Evolutionary conservation across 805 yeast species (phyloP), one percentile per base, ranked within the genome.

Genomic region (Teunomyces stri): DNA sequence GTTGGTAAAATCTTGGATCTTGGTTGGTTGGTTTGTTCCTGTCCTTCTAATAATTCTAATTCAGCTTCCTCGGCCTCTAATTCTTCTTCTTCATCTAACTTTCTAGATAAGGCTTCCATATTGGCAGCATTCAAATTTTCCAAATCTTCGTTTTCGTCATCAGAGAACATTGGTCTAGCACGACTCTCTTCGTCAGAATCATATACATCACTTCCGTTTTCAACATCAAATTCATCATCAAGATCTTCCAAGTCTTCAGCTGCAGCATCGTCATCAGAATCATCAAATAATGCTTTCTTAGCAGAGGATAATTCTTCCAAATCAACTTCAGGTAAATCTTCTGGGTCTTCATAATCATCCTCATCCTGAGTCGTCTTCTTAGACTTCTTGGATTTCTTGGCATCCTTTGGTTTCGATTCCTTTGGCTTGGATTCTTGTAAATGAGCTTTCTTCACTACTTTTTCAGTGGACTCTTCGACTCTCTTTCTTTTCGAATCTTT

Each of bases 141-240:
- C 60, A 86, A 59, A 33, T 71, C 75, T 5, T 59, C 66, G 27
- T 68, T 83, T 36, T 81, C 86, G 52, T 84, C 89, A 59, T 89
- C 96, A 16, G 95, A 86, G 58, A 89, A 90, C 83, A 85, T 82
- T 41, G 94, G 90, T 55, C 74, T 80, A 15, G 66, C 84, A 50
- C 79, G 72, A 3, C 51, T 73, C 40, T 79, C 87, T 48, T 84
- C 89, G 31, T 81, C 90, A 1, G 87, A 81, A 55, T 83, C 89
- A 28, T 49, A 55, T 35, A 59, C 58, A 35, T 60, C 69, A 20
- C 59, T 70, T 11, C 53, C 65, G 5, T 55, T 44, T 28, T 58
- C 65, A 43, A 77, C 71, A 44, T 81, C 75, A 11, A 56, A 56
- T 13, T 66, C 75, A 11, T 51, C 60, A 10, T 51, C 48, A 10